Evolutionary conservation across 2,329 filamentous ascomycete species (phyloP), one percentile per base, ranked within the genome.

Genomic region (Alternaria dauci): DNA sequence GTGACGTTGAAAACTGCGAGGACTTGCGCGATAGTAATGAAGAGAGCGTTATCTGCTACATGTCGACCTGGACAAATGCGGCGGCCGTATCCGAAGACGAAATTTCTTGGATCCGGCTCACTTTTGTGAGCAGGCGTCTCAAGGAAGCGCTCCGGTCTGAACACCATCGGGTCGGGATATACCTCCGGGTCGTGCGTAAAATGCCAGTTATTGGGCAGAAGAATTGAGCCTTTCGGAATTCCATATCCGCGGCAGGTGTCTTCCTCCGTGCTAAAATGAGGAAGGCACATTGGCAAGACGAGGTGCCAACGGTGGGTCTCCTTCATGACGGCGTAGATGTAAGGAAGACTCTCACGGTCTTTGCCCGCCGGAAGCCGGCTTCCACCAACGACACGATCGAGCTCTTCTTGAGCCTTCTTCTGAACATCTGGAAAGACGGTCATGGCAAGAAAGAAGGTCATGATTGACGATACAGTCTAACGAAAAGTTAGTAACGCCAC

Each of bases 391-490:
- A 85, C 80, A 3, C 71, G 65, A 58, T 87, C 84, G 12, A 87
- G 69, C 47, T 82, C 77, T 8, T 71, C 73, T 61, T 81, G 81
- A 0, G 81, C 83, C 62, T 85, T 86, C 16, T 66, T 64, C 55
- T 85, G 83, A 0, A 85, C 71, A 2, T 71, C 65, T 5, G 82
- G 82, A 32, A 82, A 83, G n/a, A 85, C 76, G 16, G 78, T 80
- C 71, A 86, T 86, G 0, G 84, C 85, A 0, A 87, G 77, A 20
- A 85, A 77, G 67, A 87, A 87, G 0, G 65, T 71, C 30, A 71
- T 65, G 4, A 83, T 62, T 0, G 80, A 72, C 1, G 75, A 81
- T 0, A 82, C 79, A 3, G 79, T 84, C 53, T 81, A 36, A 54
- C 1, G 11, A 8, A 16, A 12, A 11, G 9, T 47, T 6, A 50